Base-by-base conservation (phyloP, 139 green algal species). In the Deuterostichococcus epilithicus region DNA sequence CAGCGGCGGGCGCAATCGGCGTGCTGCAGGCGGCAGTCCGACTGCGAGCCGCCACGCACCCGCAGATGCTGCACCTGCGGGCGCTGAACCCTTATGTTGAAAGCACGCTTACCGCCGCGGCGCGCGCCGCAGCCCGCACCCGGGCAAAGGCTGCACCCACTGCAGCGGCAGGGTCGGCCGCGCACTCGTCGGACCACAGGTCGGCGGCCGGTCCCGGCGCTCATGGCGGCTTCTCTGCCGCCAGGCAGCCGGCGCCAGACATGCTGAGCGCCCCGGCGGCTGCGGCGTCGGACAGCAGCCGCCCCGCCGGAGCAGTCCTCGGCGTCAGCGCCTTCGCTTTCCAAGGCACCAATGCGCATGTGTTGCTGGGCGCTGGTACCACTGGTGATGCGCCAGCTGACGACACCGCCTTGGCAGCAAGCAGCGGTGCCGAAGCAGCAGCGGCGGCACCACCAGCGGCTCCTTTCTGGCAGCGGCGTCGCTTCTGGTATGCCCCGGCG, bases 271-370 rank as follows among this genome's bases (percentile, higher is more conserved):
- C 8, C 3, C 52, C 8, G 13, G 13, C 42, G 8, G 13, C 42
- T 52, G 42, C 28, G 52, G 13, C 52, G 52, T 30, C 52, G 13
- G 52, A 20, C 52, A 63, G 28, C 20, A 13, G 42, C 59, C 5
- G 59, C 59, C 5, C 59, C 5, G 59, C 59, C 5, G n/a, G 63
- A 26, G 63, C 63, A 69, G 28, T 37, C n/a, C n/a, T n/a, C 8
- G 90, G 90, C 66, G 81, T 92, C 45, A 95, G 89, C 78, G 89
- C 89, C 3, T 97, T 97, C 76, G 93, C 92, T 0, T 97, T 95
- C 84, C 87, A 92, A 76, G 91, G 91, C 58, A 92, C 89, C 58
- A 94, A 94, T 75, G 88, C 86, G 18, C 87, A 96, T 66, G 78
- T 84, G 39, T 73, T 94, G 38, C 6, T 95, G 26, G 36, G 69